phyloP scores from a whole-genome alignment of 306 rosid genomes.

The Trifolium fragiferum region DNA sequence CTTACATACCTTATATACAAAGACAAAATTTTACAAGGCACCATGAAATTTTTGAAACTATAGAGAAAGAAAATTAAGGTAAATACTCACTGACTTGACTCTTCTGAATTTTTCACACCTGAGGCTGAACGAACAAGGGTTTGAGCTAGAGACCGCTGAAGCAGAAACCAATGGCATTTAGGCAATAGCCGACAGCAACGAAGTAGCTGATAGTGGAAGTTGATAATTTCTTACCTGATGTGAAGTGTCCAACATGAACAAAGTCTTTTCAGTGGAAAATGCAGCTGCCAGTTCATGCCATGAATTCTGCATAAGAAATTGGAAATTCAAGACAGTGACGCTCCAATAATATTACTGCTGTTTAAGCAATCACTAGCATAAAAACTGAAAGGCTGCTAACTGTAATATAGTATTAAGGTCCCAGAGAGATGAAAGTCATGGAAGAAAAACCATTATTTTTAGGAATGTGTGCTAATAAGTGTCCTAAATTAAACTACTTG shows the following conservation, averaged over 20 bases:
- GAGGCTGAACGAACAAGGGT: conserved; percentile 87
- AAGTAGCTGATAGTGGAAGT: conserved; percentile 33
- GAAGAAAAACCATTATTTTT: conserved; percentile 29
- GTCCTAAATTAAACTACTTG: background rate
- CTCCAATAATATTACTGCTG: conserved; percentile 12
- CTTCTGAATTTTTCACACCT: conserved; percentile 71
- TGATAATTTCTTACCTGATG: conserved; percentile 68
- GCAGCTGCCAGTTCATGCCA: conserved; percentile 88
- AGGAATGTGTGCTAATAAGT: background rate
- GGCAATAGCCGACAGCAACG: conserved; percentile 26
- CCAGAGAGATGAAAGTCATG: background rate
- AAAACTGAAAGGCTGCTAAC: conserved; percentile 21
- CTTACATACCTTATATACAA: conserved; percentile 65
- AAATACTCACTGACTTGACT: conserved; percentile 78
- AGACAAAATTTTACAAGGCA: conserved; percentile 31
- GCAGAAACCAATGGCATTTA: conserved; percentile 40
- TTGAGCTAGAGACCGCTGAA: conserved; percentile 93
- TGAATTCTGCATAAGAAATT: conserved; percentile 64
- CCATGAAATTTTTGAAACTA: conserved; percentile 21
- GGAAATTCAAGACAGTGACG: conserved; percentile 37
- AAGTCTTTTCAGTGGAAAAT: conserved; percentile 72
- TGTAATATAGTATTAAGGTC: conserved; percentile 16
- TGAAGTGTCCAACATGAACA: conserved; percentile 66
- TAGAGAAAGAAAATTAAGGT: conserved; percentile 15
- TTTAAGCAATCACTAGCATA: conserved; percentile 2